A percentile compares a stretch with the other conserved stretches of the same genome.
Evolutionary conservation across 2,329 filamentous ascomycete genomes (phyloP).

Genomic region (Aspergillus sp.): DNA sequence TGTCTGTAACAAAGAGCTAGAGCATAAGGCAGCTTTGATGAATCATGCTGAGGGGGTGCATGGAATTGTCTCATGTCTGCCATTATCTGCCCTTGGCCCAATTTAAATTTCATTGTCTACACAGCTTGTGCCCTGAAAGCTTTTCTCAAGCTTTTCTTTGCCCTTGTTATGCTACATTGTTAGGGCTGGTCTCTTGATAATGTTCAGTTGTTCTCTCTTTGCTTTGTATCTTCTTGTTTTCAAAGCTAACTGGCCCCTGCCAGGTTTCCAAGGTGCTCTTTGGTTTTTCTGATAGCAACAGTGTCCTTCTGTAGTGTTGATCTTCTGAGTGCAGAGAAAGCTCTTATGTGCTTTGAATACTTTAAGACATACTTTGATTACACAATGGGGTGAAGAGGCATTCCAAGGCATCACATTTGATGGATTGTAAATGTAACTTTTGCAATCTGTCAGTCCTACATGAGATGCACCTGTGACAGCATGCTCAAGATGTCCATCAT

Average conservation of each 20-base stretch:
- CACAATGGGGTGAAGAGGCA: constrained; percentile 14
- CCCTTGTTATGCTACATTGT: no score
- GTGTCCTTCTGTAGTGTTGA: no score
- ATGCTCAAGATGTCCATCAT: constrained; percentile 7
- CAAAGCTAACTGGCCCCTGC: no score
- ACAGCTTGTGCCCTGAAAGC: no score
- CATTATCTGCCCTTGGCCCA: no score
- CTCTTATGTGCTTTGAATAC: constrained; percentile 13
- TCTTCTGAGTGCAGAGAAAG: constrained; percentile 6
- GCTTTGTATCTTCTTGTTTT: no score
- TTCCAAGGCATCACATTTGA: constrained; percentile 13
- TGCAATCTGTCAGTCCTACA: constrained; percentile 11
- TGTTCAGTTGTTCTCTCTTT: no score
- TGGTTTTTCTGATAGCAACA: no score
- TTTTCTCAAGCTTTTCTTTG: no score
- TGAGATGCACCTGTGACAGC: constrained; percentile 12
- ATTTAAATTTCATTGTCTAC: no score
- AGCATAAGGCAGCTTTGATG: constrained; percentile 8
- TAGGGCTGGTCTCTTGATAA: no score
- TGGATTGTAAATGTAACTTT: constrained; percentile 13
- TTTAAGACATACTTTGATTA: constrained; percentile 12
- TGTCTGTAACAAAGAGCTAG: constrained; percentile 10
- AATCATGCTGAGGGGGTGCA: constrained; percentile 14
- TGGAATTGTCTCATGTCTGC: constrained; percentile 8
- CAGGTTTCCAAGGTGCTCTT: no score